These are phyloP conservation scores for Vicia villosa DNA, from an alignment of 306 rosid genomes.

Conservation along the genomic window DNA sequence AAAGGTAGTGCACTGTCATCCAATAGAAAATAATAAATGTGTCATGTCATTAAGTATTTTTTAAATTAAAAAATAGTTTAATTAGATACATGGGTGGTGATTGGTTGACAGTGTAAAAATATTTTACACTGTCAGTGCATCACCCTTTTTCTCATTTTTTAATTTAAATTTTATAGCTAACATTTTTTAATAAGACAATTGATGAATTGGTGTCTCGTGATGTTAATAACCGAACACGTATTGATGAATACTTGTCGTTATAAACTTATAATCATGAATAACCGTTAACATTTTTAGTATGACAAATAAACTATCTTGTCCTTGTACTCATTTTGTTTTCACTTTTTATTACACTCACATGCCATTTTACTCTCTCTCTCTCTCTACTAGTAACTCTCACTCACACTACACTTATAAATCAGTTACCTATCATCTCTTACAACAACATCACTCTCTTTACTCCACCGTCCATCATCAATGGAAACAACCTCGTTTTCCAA, in stretches of 20 bases:
- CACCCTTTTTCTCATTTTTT: too few relatives aligned
- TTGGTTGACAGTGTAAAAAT: too few relatives aligned
- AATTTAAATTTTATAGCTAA: too few relatives aligned
- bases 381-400: not conserved
- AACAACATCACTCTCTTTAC: not conserved
- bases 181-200: too few relatives aligned
- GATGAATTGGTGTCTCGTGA: not conserved
- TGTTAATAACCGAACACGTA: not conserved
- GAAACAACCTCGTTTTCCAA: constrained; percentile 52
- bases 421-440: not conserved
- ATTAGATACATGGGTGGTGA: too few relatives aligned
- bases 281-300: constrained; percentile 1
- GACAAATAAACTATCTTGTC: not conserved
- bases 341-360: not conserved
- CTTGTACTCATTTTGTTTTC: not conserved
- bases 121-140: too few relatives aligned
- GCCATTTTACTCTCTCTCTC: not conserved
- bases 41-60: too few relatives aligned
- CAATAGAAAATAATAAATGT: too few relatives aligned
- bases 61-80: too few relatives aligned
- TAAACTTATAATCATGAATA: not conserved
- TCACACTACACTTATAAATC: not conserved
- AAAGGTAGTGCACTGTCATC: too few relatives aligned
- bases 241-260: not conserved
- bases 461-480: constrained; percentile 33